These are phyloP conservation scores for Plasmopara viticola DNA, from an alignment of 352 stramenopile genomes.

Conservation along the genomic window DNA sequence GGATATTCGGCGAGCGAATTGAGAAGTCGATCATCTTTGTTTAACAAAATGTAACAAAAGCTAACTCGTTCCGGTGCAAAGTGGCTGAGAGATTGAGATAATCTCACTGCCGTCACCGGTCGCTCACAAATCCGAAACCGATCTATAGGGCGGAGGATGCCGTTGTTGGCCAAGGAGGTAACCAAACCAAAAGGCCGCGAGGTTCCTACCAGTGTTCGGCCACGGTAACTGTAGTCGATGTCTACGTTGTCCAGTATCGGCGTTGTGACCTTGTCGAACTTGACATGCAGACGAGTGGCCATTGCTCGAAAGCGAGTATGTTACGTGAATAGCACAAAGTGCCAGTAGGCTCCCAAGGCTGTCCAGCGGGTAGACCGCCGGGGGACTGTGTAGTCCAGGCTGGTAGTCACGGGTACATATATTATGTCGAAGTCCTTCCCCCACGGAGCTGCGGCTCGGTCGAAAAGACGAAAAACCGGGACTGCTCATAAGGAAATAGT, in stretches of 20 bases:
- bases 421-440: neutral
- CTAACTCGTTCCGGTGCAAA: neutral
- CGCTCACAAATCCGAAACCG: neutral
- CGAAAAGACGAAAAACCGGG: neutral
- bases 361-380: neutral
- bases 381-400: neutral
- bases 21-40: slow-evolving; percentile 9
- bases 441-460: neutral
- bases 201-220: neutral
- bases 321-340: neutral
- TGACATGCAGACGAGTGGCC: neutral
- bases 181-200: neutral
- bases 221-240: neutral
- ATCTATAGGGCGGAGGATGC: neutral
- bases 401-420: neutral
- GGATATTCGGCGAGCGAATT: slow-evolving; percentile 3
- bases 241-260: neutral
- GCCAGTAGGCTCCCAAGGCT: neutral
- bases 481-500: neutral
- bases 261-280: neutral
- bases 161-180: neutral
- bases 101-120: neutral
- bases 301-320: neutral
- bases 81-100: neutral
- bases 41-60: slow-evolving; percentile 17